Evolutionary conservation across 345 rosid genomes (phyloP).

Genomic region (Salix exigua): DNA sequence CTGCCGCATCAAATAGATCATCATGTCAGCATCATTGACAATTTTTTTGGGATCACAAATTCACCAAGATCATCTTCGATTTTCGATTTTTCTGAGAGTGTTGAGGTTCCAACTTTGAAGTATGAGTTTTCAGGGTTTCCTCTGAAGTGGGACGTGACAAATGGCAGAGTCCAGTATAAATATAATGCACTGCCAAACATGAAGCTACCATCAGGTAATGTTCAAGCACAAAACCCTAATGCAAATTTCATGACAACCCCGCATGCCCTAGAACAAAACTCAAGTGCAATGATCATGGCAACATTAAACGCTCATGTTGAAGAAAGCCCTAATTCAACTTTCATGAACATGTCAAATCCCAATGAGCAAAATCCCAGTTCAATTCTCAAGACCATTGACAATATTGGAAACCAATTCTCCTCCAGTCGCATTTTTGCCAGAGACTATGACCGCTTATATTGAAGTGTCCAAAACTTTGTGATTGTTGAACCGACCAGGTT

Average conservation of each 20-base stretch:
- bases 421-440: constrained; percentile 11
- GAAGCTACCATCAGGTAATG: constrained; percentile 27
- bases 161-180: constrained; percentile 15
- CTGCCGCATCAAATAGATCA: constrained; percentile 35
- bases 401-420: constrained; percentile 22
- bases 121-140: constrained; percentile 20
- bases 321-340: constrained; percentile 21
- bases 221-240: constrained; percentile 30
- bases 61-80: constrained; percentile 20
- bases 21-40: constrained; percentile 46
- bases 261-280: constrained; percentile 12
- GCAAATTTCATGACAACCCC: constrained; percentile 15
- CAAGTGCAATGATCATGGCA: background rate
- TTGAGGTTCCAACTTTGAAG: constrained; percentile 18
- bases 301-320: constrained; percentile 1
- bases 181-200: constrained; percentile 24
- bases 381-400: constrained; percentile 22
- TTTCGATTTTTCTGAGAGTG: constrained; percentile 23
- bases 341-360: constrained; percentile 13
- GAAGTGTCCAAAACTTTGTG: constrained; percentile 8
- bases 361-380: constrained; percentile 24
- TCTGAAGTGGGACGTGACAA: constrained; percentile 23
- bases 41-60: constrained; percentile 42
- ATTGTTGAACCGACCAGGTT: background rate
- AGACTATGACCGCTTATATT: constrained; percentile 23